Base-by-base conservation (phyloP, 805 yeast genomes). In the Metschnikowia shivogae region DNA sequence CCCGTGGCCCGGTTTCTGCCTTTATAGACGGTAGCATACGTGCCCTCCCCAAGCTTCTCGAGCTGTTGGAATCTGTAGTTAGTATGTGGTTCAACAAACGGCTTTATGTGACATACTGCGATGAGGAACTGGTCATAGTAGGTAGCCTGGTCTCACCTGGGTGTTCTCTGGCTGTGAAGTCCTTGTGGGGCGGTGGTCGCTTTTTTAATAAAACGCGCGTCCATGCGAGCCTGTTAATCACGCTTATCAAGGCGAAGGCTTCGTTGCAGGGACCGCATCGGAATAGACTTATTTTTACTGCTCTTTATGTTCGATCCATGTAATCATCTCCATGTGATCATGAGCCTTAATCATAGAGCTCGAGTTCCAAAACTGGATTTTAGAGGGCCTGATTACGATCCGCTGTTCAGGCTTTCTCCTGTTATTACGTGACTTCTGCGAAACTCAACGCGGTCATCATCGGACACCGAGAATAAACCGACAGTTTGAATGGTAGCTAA, bases 11-110 rank as follows among this genome's bases (percentile, higher is more conserved):
- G 80, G 64, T 87, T 93, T 60, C 89, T 80, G 34, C 86, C 99
- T 60, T 92, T 93, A 72, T 92, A 93, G 29, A 93, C 99, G n/a
- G 97, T 95, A 57, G 99, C 99, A 68, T 93, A 93, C 0, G 99
- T 88, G 39, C 96, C 96, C 68, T 88, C 96, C 34, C 96, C 96
- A 32, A 88, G 76, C 70, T 88, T 88, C 63, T 89, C 96, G 44
- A 87, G 77, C 64, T 71, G 76, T 53, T 71, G 75, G 57, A 71
- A 71, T 54, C 73, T 68, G 49, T 17, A 3, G 46, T 54, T 50
- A 57, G 57, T 55, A 40, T 13, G n/a, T 9, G 34, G 5, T 35
- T 22, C 26, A 22, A 22, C 8, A 22, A 22, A 7, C 6, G 8
- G 8, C 6, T 7, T 22, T 22, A 9, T 39, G 11, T 11, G 48